These are phyloP conservation scores for Botrytis porri DNA, from an alignment of 2,329 filamentous ascomycete genomes.

Conservation along the genomic window DNA sequence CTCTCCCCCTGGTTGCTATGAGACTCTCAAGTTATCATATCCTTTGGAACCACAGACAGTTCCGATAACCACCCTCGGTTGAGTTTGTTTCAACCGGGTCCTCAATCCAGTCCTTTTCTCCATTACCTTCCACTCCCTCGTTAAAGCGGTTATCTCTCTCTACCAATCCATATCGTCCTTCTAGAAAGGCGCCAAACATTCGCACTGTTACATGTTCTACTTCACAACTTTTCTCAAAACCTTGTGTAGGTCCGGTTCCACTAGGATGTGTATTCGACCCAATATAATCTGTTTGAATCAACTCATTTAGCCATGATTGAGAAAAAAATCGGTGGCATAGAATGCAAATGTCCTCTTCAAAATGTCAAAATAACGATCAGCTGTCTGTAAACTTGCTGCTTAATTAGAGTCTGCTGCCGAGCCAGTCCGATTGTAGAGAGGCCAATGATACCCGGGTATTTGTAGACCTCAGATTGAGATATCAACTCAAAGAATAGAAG, in stretches of 20 bases:
- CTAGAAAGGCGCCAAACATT: neutral
- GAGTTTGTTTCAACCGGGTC: neutral
- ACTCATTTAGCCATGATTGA: neutral
- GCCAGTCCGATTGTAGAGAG: neutral
- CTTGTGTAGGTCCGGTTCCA: neutral
- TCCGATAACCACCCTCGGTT: neutral
- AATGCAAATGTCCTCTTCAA: neutral
- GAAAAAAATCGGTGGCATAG: neutral
- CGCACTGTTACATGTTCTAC: neutral
- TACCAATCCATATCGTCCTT: neutral
- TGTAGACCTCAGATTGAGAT: neutral
- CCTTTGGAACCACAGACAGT: neutral
- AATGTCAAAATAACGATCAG: neutral
- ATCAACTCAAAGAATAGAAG: neutral
- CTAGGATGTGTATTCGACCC: neutral
- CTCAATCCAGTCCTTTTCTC: neutral
- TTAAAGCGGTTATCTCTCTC: neutral
- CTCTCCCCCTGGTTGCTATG: too few relatives aligned
- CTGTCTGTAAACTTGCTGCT: neutral
- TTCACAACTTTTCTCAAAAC: neutral
- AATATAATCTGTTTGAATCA: neutral
- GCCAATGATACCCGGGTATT: neutral
- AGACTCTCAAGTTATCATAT: neutral
- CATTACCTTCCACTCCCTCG: neutral
- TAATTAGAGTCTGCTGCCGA: neutral